phyloP scores from a whole-genome alignment of 2,329 filamentous ascomycete genomes.

The Periconia sp. region DNA sequence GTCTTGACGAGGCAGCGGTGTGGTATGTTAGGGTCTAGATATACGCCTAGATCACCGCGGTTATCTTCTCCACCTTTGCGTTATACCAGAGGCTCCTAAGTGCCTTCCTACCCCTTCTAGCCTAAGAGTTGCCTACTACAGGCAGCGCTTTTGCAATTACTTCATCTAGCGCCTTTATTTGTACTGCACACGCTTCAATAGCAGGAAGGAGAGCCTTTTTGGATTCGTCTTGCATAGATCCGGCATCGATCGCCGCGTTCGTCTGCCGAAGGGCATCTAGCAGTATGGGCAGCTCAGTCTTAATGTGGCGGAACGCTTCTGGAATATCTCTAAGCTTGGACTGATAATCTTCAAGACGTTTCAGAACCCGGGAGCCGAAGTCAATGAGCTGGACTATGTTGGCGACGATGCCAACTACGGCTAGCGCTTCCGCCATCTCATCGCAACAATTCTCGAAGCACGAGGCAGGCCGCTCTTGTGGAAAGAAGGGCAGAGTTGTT shows the following conservation, averaged over 20 bases:
- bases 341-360: constrained; percentile 12
- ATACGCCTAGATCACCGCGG: constrained; percentile 9
- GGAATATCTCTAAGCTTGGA: constrained; percentile 9
- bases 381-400: constrained; percentile 11
- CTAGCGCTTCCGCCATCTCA: constrained; percentile 15
- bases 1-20: constrained; percentile 1
- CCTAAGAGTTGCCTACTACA: constrained; percentile 2
- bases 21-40: constrained; percentile 13
- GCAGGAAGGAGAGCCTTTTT: constrained; percentile 9
- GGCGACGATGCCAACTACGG: constrained; percentile 10
- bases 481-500: constrained; percentile 3
- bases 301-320: constrained; percentile 7
- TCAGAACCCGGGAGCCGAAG: constrained; percentile 7
- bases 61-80: constrained; percentile 16
- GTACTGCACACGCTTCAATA: constrained; percentile 9
- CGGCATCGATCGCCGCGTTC: constrained; percentile 3
- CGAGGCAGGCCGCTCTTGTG: not conserved
- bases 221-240: constrained; percentile 5
- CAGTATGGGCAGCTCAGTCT: constrained; percentile 30
- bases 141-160: constrained; percentile 15
- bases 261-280: constrained; percentile 13
- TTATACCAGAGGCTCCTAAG: constrained; percentile 15
- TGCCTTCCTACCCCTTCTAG: constrained; percentile 13
- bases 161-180: constrained; percentile 14
- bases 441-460: not conserved